Evolutionary conservation across 768 basidiomycete species (phyloP).

Genomic region (Pleurotus citrinopileatus): DNA sequence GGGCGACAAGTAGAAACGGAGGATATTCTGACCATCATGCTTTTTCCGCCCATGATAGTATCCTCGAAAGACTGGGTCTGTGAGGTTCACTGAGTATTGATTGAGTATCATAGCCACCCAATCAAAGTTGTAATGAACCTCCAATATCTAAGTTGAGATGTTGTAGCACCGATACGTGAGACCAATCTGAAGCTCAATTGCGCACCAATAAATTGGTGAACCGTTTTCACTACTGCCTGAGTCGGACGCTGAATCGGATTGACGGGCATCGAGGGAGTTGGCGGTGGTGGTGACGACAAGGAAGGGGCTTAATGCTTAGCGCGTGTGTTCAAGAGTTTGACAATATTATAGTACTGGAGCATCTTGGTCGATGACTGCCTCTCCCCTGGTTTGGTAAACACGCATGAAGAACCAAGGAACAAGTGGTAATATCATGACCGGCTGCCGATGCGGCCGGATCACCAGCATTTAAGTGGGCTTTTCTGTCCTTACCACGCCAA

Average conservation of each 20-base stretch:
- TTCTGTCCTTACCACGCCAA: background rate
- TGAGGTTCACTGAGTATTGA: constrained; percentile 26
- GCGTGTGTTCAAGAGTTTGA: too few relatives aligned
- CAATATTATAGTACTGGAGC: too few relatives aligned
- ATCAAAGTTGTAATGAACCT: constrained; percentile 1
- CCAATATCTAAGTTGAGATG: constrained; percentile 3
- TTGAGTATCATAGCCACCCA: background rate
- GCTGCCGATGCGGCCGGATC: background rate
- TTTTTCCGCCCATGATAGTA: constrained; percentile 44
- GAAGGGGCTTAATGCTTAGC: too few relatives aligned
- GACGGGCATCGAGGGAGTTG: background rate
- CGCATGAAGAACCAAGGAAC: too few relatives aligned
- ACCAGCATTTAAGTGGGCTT: background rate
- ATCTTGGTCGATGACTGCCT: too few relatives aligned
- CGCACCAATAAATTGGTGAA: constrained; percentile 3
- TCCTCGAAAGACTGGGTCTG: constrained; percentile 57
- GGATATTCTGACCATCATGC: constrained; percentile 39
- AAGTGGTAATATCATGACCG: too few relatives aligned
- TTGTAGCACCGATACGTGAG: background rate
- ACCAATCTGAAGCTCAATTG: background rate
- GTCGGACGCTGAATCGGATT: background rate
- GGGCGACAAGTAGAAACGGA: background rate
- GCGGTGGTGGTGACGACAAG: too few relatives aligned
- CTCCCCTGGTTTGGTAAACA: too few relatives aligned
- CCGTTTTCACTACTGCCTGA: background rate